Base-by-base conservation (phyloP, 2,329 filamentous ascomycete genomes). In the Diaporthe vexans region DNA sequence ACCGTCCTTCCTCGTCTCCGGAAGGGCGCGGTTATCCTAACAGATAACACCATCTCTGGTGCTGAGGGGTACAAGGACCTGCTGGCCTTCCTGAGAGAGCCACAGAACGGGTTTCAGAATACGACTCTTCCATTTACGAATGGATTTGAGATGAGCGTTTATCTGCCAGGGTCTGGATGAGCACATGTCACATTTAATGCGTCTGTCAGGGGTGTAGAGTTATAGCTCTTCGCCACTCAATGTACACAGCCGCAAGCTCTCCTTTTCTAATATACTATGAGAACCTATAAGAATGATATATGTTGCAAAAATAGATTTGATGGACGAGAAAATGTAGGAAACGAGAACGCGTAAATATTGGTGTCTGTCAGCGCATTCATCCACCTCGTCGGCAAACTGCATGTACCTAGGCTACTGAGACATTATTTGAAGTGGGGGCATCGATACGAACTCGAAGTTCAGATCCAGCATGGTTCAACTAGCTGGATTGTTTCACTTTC, bases 101-200 rank as follows among this genome's bases (percentile, higher is more conserved):
- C 86, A 0, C 78, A 79, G 3, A 87, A 82, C 74, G 84, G 84
- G 0, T 89, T 88, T 71, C 81, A 76, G 59, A 79, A 68, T 11
- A 76, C 74, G 52, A 78, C 77, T 17, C 61, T 78, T 7, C 78
- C 79, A 1, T 81, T 77, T 26, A 70, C 59, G 2, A 77, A 78
- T 2, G 79, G 79, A 0, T 35, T 80, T 1, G 76, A 79, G 70
- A 54, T 81, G 73, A 75, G 74, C 10, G 76, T 79, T 5, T 59
- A 59, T 9, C 24, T 26, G 33, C 57, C 57, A 4, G 37, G 37
- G 8, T 29, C 21, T 11, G 35, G n/a, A 59, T 40, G 7, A 24
- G 40, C 8, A 24, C 21, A 17, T 17, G 11, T 40, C 33, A 13
- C 4, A 24, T 37, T 11, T 4, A 17, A n/a, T 58, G 4, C 1